Conservation (phyloP, 192 early-diverging fungal genomes). For the Phlyctochytrium planicorne region DNA sequence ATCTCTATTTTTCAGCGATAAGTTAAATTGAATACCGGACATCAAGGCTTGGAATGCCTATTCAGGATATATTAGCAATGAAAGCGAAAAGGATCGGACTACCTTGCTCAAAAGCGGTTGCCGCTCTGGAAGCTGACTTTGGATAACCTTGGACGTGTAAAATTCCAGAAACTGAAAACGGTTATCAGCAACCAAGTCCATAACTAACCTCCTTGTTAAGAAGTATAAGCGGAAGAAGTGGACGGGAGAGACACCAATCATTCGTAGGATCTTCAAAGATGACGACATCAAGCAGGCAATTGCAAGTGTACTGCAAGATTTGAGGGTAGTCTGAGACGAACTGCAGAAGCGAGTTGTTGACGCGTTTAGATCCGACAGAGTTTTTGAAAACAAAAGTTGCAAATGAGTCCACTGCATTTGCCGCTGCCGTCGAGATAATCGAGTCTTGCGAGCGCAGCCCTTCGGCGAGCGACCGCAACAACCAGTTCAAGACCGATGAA, state of each 20-base stretch:
- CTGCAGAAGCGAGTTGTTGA: slow-evolving; percentile 54
- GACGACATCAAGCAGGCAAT: slow-evolving; percentile 68
- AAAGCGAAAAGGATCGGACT: background rate
- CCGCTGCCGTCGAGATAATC: slow-evolving; percentile 58
- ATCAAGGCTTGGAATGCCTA: slow-evolving; percentile 55
- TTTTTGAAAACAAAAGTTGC: slow-evolving; percentile 63
- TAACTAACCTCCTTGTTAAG: slow-evolving; percentile 62
- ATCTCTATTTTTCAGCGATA: slow-evolving; percentile 58
- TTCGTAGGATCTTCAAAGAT: slow-evolving; percentile 79
- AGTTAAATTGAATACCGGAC: slow-evolving; percentile 58
- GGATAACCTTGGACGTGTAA: slow-evolving; percentile 54
- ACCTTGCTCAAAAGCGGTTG: slow-evolving; percentile 46
- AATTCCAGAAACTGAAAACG: slow-evolving; percentile 43
- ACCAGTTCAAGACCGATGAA: slow-evolving; percentile 60
- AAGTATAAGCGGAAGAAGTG: slow-evolving; percentile 75
- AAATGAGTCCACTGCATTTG: slow-evolving; percentile 71
- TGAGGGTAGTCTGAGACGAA: slow-evolving; percentile 58
- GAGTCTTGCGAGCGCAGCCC: slow-evolving; percentile 64
- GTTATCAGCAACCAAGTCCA: background rate
- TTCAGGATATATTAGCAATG: no score
- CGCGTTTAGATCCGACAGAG: slow-evolving; percentile 17
- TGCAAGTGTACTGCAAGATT: slow-evolving; percentile 63
- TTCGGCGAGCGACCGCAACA: slow-evolving; percentile 73
- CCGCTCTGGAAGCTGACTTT: slow-evolving; percentile 50
- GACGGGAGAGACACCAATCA: slow-evolving; percentile 81